phyloP scores from a whole-genome alignment of 176 grass and related monocot species.

The Bolboschoenus planiculmis region DNA sequence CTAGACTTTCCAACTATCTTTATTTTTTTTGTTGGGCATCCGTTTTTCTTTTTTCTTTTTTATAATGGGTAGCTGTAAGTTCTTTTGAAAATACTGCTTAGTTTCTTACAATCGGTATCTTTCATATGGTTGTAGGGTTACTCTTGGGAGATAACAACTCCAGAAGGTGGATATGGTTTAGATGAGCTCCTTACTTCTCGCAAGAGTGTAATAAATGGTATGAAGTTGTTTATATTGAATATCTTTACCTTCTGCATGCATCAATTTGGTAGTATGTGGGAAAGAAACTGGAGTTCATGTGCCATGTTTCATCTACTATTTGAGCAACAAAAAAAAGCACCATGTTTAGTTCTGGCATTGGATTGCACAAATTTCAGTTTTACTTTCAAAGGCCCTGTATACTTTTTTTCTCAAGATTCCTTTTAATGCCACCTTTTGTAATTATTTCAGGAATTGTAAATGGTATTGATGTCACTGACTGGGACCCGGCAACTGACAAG shows the following conservation, averaged over 20 bases:
- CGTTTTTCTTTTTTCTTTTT: neutral
- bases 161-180: constrained; percentile 88
- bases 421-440: neutral
- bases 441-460: constrained; percentile 69
- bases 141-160: constrained; percentile 95
- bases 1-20: neutral
- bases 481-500: constrained; percentile 70
- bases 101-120: neutral
- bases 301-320: neutral
- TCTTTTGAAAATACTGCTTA: neutral
- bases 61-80: neutral
- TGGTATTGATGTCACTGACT: constrained; percentile 84
- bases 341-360: constrained; percentile 1
- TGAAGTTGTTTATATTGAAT: constrained; percentile 16
- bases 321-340: constrained; percentile 4
- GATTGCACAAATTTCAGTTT: neutral
- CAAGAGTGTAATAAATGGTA: constrained; percentile 87
- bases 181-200: constrained; percentile 71
- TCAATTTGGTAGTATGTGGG: neutral
- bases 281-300: neutral
- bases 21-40: neutral
- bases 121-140: constrained; percentile 59
- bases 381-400: neutral
- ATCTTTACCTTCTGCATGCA: constrained; percentile 10
- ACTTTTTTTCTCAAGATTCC: neutral